Conservation (phyloP, 345 rosid genomes). For the Laguncularia racemosa region DNA sequence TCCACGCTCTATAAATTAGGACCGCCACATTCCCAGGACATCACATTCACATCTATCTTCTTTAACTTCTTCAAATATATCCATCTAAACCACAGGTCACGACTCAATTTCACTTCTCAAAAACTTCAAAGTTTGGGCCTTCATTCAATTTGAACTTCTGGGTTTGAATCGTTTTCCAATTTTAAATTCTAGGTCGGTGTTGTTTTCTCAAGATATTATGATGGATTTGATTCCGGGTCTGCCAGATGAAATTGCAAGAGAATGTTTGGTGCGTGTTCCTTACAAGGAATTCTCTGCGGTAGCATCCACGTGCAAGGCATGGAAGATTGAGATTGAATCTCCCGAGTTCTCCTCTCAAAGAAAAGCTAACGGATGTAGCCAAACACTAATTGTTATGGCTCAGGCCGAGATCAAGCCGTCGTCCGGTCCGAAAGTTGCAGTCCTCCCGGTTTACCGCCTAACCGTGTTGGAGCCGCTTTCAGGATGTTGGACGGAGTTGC, state of each 20-base stretch:
- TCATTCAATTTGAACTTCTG: not conserved
- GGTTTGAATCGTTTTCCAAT: too few species aligned
- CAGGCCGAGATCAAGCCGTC: constrained; percentile 41
- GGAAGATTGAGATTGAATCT: constrained; percentile 47
- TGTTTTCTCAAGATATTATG: not conserved
- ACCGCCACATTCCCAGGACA: too few species aligned
- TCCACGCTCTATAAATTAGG: too few species aligned
- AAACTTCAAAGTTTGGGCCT: not conserved
- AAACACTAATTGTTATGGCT: constrained; percentile 41
- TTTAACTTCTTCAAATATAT: too few species aligned
- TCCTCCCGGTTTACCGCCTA: constrained; percentile 29
- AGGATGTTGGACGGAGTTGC: constrained; percentile 50
- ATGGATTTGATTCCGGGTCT: constrained; percentile 65
- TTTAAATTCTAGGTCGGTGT: too few species aligned
- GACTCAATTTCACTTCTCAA: too few species aligned
- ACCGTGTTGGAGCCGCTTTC: constrained; percentile 42
- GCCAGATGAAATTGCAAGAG: constrained; percentile 52
- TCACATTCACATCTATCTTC: too few species aligned
- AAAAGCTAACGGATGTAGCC: constrained; percentile 22
- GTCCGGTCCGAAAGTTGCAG: constrained; percentile 14
- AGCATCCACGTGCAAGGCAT: constrained; percentile 42
- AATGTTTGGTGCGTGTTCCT: constrained; percentile 45
- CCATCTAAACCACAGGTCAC: too few species aligned
- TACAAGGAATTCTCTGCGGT: constrained; percentile 33
- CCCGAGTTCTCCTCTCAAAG: constrained; percentile 36